Evolutionary conservation across 306 rosid species (phyloP).

Genomic region (Gillenia trifoliata): DNA sequence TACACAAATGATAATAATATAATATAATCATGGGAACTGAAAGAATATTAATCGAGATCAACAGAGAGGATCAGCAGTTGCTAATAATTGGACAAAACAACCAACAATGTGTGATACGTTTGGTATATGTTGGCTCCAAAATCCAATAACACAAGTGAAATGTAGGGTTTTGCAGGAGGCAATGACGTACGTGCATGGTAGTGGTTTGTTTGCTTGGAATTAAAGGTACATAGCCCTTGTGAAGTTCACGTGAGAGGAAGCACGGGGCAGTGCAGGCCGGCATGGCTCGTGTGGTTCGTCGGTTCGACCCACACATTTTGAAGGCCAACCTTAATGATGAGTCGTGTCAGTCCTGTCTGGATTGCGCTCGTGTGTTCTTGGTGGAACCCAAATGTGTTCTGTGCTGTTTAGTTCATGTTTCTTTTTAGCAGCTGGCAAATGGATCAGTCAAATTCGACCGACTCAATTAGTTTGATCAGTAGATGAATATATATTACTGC

Average conservation of each 20-base stretch:
- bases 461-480: background rate
- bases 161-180: background rate
- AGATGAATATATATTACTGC: background rate
- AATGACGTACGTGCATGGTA: background rate
- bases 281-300: constrained; percentile 9
- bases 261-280: background rate
- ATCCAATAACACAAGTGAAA: background rate
- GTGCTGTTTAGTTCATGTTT: background rate
- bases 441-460: background rate
- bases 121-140: constrained; percentile 39
- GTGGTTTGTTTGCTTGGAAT: background rate
- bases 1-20: constrained; percentile 8
- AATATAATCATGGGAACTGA: background rate
- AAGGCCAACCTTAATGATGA: background rate
- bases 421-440: background rate
- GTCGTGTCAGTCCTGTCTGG: constrained; percentile 15
- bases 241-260: constrained; percentile 23
- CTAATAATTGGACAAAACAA: constrained; percentile 27
- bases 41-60: background rate
- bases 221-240: background rate
- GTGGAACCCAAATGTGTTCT: constrained; percentile 1
- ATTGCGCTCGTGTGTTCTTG: constrained; percentile 5
- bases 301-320: constrained; percentile 2
- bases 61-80: background rate
- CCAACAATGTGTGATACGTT: constrained; percentile 32